Evolutionary conservation across 345 rosid species (phyloP), one percentile per base, ranked within the genome.

Genomic region (Sonneratia caseolaris): DNA sequence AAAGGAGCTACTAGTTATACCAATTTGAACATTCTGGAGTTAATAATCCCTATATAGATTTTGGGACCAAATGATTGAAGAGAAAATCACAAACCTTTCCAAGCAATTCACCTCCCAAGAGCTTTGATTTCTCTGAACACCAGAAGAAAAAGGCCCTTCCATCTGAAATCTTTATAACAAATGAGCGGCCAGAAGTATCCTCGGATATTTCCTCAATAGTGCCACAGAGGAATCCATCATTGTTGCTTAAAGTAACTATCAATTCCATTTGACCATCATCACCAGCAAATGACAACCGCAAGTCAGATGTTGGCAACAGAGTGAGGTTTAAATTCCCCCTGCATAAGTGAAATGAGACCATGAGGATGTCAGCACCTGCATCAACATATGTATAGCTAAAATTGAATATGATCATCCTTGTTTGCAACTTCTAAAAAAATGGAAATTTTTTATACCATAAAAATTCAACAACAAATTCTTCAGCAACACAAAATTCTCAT

Each of bases 51-150:
- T 40, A 4, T 8, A 1, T 47, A 12, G 22, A 45, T n/a, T 42
- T 11, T 21, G 7, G 16, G 21, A 68, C 10, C 21, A 68, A 1
- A 68, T 16, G 32, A 27, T 68, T 43, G 8, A 18, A 19, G 51
- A 27, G 21, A 68, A 68, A 73, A 7, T 32, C 7, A 75, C 49
- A 36, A 81, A 96, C 99, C 98, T 92, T 96, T 18, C 86, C 77
- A 68, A 87, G 88, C 80, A 96, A 84, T 84, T 96, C 98, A 73
- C 74, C 65, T 76, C 97, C 98, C 73, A 92, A 72, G 78, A 89
- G 96, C 81, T 86, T 89, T 43, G 90, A 89, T 81, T 87, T 95
- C 87, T 95, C 99, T 0, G 98, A 87, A 82, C 97, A 92, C 99
- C 99, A 96, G 65, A 84, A 95, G 85, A 86, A 89, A 71, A 82